Base-by-base conservation (phyloP, 140 eudicot species). In the Cichorium intybus region DNA sequence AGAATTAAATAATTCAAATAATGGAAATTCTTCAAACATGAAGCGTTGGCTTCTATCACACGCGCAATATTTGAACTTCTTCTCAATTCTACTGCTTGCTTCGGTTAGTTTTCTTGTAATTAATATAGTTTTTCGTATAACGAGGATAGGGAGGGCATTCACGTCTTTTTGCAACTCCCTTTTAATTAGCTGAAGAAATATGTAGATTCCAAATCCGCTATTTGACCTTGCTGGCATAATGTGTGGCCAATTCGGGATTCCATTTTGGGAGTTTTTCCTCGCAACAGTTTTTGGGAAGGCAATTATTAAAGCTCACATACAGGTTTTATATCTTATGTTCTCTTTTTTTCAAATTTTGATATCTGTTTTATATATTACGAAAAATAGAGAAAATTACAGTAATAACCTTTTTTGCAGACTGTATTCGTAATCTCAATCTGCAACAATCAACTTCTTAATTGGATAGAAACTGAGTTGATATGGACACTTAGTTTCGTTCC, bases 221-320 rank as follows among this genome's bases (percentile, higher is more conserved):
- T 89, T 85, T 76, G 97, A 85, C 64, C 90, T 89, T 22, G 97
- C 97, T 60, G 97, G 97, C 22, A 89, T 89, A 39, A 89, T 89
- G 97, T 89, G 97, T 63, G 97, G 97, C 37, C 97, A 89, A 77
- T 80, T 89, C 62, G 86, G 97, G 69, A 80, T 89, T 60, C 95
- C 97, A 6, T 89, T 89, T 56, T 89, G 97, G 97, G 62, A 89
- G 76, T 89, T 89, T 41, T 89, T 89, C 49, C 41, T 81, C 5
- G 95, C 97, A 62, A 89, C 97, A 0, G 35, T 81, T 78, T 37
- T 85, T 43, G 97, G 97, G 43, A 89, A 88, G 80, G 96, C 96
- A 23, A 67, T 88, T 29, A 61, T 89, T 56, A 89, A 89, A 76
- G 80, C 95, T 50, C 90, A 89, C 77, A 82, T 89, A 49, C 96